Base-by-base conservation (phyloP, 805 yeast genomes). In the Sugiyamaella americana region DNA sequence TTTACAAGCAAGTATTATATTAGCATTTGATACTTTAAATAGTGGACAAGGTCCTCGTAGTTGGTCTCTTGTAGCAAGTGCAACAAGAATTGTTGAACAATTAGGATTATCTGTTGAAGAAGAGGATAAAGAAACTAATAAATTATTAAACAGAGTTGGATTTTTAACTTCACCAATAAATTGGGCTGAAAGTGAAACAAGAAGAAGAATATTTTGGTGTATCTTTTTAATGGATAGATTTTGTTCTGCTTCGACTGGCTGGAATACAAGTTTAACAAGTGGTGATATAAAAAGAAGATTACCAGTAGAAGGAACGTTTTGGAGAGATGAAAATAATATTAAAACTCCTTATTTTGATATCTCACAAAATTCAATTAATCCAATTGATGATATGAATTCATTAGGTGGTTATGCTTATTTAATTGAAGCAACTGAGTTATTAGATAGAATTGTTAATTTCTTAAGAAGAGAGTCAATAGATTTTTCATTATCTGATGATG, bases 21-120 rank as follows among this genome's bases (percentile, higher is more conserved):
- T 51, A 4, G 54, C 54, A 13, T 51, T 50, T 39, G 54, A 51
- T 19, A 44, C 51, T n/a, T 44, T 51, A 2, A 51, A 51, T 4
- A 26, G 47, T 16, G 51, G 54, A 19, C 30, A 41, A 21, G 54
- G 54, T 8, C 54, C 54, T 4, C 39, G 51, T 21, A 51, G 51
- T 36, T 51, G 54, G 54, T 51, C 54, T n/a, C 46, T 51, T 11
- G 46, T 51, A 3, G 43, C 48, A 26, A 40, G 49, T 4, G 43
- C 47, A 17, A 51, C 54, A 11, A 29, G 54, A 29, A 39, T 51
- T 16, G 54, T 51, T 6, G 51, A 51, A 34, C 51, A 48, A 32
- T 32, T 51, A n/a, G 51, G 50, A 5, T 41, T 51, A 16, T 42
- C 49, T 18, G 40, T 35, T 16, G 54, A 51, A 37, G 50, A 48